phyloP scores from a whole-genome alignment of 2,329 filamentous ascomycete species.

The Gremmenia infestans region DNA sequence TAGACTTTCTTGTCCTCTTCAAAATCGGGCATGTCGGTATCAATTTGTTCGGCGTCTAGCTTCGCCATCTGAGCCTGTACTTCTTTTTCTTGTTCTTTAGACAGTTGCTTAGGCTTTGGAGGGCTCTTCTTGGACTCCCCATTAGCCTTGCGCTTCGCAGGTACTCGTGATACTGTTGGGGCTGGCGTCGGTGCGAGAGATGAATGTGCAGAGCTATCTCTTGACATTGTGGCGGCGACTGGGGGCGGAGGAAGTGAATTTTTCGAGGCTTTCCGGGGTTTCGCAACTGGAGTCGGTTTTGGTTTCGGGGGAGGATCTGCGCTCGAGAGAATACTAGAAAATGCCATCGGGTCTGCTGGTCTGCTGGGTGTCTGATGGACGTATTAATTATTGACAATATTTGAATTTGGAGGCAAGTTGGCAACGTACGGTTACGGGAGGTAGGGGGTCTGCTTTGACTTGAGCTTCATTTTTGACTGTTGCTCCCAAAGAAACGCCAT shows the following conservation, averaged over 20 bases:
- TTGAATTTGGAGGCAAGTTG: not conserved
- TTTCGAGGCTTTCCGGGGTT: conserved; percentile 26
- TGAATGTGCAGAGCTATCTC: conserved; percentile 38
- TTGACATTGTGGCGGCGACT: conserved; percentile 22
- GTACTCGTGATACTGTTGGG: conserved; percentile 40
- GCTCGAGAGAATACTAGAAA: conserved; percentile 88
- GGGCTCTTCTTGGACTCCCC: conserved; percentile 55
- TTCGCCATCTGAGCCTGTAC: conserved; percentile 61
- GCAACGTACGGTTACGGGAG: conserved; percentile 23
- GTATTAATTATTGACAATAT: conserved; percentile 11
- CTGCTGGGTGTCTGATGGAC: conserved; percentile 60
- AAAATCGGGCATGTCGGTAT: conserved; percentile 49
- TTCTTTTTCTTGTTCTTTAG: conserved; percentile 60
- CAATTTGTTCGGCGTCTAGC: conserved; percentile 53
- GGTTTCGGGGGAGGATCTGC: conserved; percentile 60
- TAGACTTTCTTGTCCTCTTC: conserved; percentile 46
- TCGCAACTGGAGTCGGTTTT: conserved; percentile 35
- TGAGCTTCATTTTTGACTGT: conserved; percentile 6
- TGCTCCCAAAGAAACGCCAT: conserved; percentile 35
- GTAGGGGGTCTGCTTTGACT: conserved; percentile 19
- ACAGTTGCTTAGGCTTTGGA: conserved; percentile 40
- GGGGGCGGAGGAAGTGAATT: conserved; percentile 18
- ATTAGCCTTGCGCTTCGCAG: conserved; percentile 32
- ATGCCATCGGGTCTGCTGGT: conserved; percentile 85
- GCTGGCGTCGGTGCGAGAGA: conserved; percentile 42